Conservation (phyloP, 1,139 yeast genomes). For the Yamadazyma blattariae region DNA sequence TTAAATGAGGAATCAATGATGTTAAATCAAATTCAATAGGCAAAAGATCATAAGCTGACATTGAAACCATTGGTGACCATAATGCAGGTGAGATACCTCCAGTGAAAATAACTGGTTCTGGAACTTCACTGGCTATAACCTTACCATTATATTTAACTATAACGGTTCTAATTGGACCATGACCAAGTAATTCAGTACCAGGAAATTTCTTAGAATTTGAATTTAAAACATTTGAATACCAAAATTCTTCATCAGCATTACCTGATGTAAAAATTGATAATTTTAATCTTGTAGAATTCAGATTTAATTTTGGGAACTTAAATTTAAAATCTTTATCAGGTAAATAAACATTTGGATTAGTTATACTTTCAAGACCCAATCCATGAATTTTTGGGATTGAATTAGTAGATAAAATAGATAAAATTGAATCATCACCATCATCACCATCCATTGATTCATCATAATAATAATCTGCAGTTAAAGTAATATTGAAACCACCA, state of each 20-base stretch:
- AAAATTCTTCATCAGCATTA: constrained; percentile 77
- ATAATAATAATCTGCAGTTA: constrained; percentile 46
- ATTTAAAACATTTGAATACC: constrained; percentile 70
- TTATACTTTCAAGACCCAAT: constrained; percentile 15
- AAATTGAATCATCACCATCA: not conserved
- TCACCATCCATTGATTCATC: constrained; percentile 6
- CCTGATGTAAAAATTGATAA: constrained; percentile 70
- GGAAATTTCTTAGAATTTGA: constrained; percentile 35
- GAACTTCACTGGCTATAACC: constrained; percentile 48
- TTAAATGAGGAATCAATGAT: constrained; percentile 60
- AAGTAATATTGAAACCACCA: constrained; percentile 58
- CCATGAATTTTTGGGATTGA: constrained; percentile 10
- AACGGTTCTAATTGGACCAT: constrained; percentile 61
- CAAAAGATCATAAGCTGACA: constrained; percentile 69
- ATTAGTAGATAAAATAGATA: not conserved
- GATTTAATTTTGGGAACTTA: constrained; percentile 36
- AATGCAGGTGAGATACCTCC: constrained; percentile 78
- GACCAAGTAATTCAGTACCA: constrained; percentile 37
- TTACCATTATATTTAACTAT: constrained; percentile 50
- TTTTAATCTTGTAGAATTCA: constrained; percentile 56
- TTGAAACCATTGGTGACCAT: constrained; percentile 78
- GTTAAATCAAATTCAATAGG: constrained; percentile 66
- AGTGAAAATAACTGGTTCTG: constrained; percentile 65
- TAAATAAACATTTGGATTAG: constrained; percentile 37
- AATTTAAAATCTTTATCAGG: constrained; percentile 38